phyloP scores from a whole-genome alignment of 1,139 yeast genomes.

The Taphrina communis region DNA sequence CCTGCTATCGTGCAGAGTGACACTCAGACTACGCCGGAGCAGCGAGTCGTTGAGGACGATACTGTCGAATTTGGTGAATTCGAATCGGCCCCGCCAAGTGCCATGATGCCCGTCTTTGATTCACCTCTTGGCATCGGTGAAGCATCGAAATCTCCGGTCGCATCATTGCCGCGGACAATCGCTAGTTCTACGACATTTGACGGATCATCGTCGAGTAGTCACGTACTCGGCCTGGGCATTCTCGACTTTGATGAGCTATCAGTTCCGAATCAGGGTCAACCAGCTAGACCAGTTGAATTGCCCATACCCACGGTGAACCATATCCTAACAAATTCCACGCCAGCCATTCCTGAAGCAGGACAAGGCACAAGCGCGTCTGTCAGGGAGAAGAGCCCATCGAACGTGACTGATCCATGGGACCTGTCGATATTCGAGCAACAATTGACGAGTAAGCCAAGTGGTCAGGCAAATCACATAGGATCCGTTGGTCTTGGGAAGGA shows the following conservation, averaged over 20 bases:
- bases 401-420: conserved; percentile 24
- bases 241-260: not conserved
- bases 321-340: not conserved
- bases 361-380: not conserved
- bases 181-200: no score
- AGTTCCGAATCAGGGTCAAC: not conserved
- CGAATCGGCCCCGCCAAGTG: conserved; percentile 17
- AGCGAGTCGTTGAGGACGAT: not conserved
- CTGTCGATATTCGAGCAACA: conserved; percentile 19
- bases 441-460: not conserved
- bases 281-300: not conserved
- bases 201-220: not conserved
- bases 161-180: not conserved
- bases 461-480: not conserved
- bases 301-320: not conserved
- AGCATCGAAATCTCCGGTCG: not conserved
- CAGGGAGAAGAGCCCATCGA: not conserved
- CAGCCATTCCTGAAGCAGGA: no score
- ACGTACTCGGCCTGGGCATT: not conserved
- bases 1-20: not conserved
- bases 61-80: conserved; percentile 16
- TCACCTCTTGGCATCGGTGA: not conserved
- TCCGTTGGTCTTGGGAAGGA: not conserved
- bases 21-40: not conserved
- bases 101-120: not conserved